Evolutionary conservation across 2,329 filamentous ascomycete genomes (phyloP), one percentile per base, ranked within the genome.

Genomic region (Xylaria sp.): DNA sequence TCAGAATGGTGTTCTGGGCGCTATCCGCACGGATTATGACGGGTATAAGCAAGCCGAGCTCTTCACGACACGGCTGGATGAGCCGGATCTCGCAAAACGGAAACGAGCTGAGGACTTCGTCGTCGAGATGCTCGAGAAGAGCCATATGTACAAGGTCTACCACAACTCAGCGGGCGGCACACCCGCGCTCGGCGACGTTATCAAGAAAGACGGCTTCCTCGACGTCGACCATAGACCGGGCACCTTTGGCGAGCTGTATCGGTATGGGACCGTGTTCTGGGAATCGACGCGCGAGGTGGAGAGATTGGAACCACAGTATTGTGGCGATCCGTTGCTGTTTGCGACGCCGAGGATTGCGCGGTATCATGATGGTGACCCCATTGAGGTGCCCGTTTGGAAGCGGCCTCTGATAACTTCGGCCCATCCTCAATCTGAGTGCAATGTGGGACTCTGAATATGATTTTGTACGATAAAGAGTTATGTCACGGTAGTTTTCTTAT

Each of bases 131-230:
- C 55, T 75, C 0, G 69, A 72, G 55, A 66, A 71, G 13, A 73
- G 71, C 37, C 67, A 72, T 51, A 74, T 74, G 66, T 74, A 74
- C 55, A 75, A 75, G 62, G 65, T 73, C 2, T 74, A 73, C 53
- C 73, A 74, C n/a, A 75, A 73, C 16, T 73, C 73, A 2, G 69
- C 69, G 0, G 69, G 67, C 2, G 70, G 65, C 0, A 18, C 59
- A 0, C 71, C 69, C 0, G 71, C 72, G 3, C 61, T 75, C 0
- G 72, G 73, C 6, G 73, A 75, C 39, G 50, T 74, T 4, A 55
- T 75, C 44, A 63, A 63, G 59, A 55, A 48, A 56, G 55, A 67
- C 2, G 68, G 59, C 2, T 68, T 66, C 6, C 39, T 42, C 37
- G 72, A 74, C 34, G 67, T 67, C 0, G 66, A 68, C 10, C 66